phyloP scores from a whole-genome alignment of 352 stramenopile genomes.

The Globisporangium barbulae region DNA sequence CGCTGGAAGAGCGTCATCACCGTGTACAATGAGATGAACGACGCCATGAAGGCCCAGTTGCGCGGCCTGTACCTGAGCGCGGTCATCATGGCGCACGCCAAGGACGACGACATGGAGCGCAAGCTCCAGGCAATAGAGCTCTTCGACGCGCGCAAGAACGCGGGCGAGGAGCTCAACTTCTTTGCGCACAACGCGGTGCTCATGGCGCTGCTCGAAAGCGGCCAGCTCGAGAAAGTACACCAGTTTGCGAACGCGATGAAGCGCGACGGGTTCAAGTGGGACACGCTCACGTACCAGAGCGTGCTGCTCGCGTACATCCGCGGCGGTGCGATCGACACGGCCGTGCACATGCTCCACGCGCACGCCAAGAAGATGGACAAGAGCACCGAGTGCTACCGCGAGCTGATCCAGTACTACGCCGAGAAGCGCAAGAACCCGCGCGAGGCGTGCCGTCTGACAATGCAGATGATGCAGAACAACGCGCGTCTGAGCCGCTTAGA shows the following conservation, averaged over 20 bases:
- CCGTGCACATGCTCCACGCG: conserved; percentile 62
- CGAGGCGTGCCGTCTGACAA: conserved; percentile 65
- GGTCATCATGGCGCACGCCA: conserved; percentile 75
- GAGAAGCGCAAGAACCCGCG: conserved; percentile 60
- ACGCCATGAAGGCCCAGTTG: conserved; percentile 32
- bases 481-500: conserved; percentile 69
- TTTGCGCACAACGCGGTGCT: conserved; percentile 75
- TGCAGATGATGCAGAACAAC: conserved; percentile 87
- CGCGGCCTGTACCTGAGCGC: conserved; percentile 56
- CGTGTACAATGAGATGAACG: conserved; percentile 60
- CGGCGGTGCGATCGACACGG: conserved; percentile 50
- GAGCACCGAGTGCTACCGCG: conserved; percentile 71
- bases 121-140: conserved; percentile 45
- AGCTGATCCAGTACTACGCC: conserved; percentile 63
- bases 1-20: conserved; percentile 62
- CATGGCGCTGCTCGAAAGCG: conserved; percentile 46
- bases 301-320: conserved; percentile 65
- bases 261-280: conserved; percentile 54
- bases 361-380: conserved; percentile 70
- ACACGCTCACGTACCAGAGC: conserved; percentile 64
- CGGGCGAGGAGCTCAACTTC: conserved; percentile 45
- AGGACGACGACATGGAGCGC: conserved; percentile 35
- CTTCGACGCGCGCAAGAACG: conserved; percentile 43
- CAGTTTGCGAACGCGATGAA: conserved; percentile 58
- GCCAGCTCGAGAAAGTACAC: conserved; percentile 57